Evolutionary conservation across 805 yeast species (phyloP).

Genomic region (Cephaloascus albidus): DNA sequence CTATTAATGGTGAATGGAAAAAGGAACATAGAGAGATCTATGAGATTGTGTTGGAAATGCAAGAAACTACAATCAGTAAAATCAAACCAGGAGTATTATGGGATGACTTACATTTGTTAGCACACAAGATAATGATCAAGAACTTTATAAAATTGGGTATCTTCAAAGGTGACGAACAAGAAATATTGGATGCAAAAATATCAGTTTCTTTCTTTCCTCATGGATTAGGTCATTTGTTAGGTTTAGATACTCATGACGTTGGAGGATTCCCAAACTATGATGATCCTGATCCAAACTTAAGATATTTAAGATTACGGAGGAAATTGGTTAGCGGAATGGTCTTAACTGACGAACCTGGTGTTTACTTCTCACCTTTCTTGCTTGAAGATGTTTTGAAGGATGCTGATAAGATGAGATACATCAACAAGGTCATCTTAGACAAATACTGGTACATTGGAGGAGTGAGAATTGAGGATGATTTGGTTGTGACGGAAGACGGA

Average conservation of each 20-base stretch:
- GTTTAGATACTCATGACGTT: slow-evolving; percentile 95
- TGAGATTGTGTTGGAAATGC: slow-evolving; percentile 77
- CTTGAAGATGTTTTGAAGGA: slow-evolving; percentile 51
- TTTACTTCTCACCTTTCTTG: slow-evolving; percentile 80
- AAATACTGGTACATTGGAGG: slow-evolving; percentile 92
- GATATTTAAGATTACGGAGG: slow-evolving; percentile 77
- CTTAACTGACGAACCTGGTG: slow-evolving; percentile 92
- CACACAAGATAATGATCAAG: slow-evolving; percentile 71
- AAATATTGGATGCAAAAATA: slow-evolving; percentile 60
- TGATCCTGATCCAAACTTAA: slow-evolving; percentile 70
- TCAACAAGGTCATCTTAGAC: slow-evolving; percentile 57
- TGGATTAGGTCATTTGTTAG: slow-evolving; percentile 89
- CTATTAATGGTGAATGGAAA: slow-evolving; percentile 83
- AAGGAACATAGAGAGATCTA: slow-evolving; percentile 80
- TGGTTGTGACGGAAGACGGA: slow-evolving; percentile 69
- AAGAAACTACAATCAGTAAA: slow-evolving; percentile 52
- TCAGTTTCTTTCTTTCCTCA: slow-evolving; percentile 87
- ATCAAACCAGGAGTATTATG: slow-evolving; percentile 79
- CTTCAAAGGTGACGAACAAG: slow-evolving; percentile 53
- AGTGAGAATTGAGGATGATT: slow-evolving; percentile 92
- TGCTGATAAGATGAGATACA: slow-evolving; percentile 41
- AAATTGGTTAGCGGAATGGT: slow-evolving; percentile 68
- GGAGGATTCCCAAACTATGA: slow-evolving; percentile 83
- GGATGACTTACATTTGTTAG: slow-evolving; percentile 75
- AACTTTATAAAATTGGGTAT: slow-evolving; percentile 69